A percentile compares a stretch with the other conserved stretches of the same genome.
These are phyloP conservation scores for Suillus decipiens DNA, from an alignment of 768 basidiomycete species.

Conservation along the genomic window DNA sequence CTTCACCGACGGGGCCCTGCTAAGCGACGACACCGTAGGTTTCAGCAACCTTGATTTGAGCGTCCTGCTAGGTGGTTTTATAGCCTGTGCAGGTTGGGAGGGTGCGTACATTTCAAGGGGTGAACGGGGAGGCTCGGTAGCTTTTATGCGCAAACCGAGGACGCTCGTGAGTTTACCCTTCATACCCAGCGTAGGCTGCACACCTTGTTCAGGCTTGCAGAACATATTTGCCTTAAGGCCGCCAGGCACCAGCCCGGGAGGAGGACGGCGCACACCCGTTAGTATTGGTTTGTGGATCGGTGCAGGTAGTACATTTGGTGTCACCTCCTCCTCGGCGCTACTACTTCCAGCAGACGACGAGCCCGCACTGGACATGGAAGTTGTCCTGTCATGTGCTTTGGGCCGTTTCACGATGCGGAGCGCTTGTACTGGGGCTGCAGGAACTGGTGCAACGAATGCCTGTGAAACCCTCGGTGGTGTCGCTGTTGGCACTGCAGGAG, in stretches of 20 bases:
- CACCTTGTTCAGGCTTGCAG: constrained; percentile 7
- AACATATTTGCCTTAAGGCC: background rate
- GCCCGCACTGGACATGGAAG: constrained; percentile 18
- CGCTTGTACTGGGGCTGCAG: constrained; percentile 26
- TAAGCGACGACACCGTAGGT: constrained; percentile 9
- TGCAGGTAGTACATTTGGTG: background rate
- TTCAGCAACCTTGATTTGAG: constrained; percentile 12
- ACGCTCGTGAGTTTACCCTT: constrained; percentile 15
- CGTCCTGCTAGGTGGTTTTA: background rate
- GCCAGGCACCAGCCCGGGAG: constrained; percentile 17
- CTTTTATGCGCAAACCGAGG: constrained; percentile 10
- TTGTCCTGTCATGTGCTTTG: constrained; percentile 22
- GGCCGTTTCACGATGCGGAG: constrained; percentile 32
- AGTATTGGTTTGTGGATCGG: constrained; percentile 20
- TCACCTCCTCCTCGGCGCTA: constrained; percentile 5
- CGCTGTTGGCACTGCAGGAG: background rate
- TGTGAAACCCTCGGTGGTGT: constrained; percentile 8
- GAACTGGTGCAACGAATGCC: constrained; percentile 15
- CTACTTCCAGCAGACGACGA: constrained; percentile 12
- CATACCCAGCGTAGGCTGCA: constrained; percentile 8
- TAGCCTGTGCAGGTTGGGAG: background rate
- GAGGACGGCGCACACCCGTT: constrained; percentile 31
- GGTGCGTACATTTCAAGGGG: background rate
- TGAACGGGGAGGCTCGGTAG: background rate
- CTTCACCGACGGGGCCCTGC: constrained; percentile 6